Percentiles rank a stretch among this genome's conserved stretches.
Conservation (phyloP, 352 stramenopile species). For the Phytophthora palmivora region DNA sequence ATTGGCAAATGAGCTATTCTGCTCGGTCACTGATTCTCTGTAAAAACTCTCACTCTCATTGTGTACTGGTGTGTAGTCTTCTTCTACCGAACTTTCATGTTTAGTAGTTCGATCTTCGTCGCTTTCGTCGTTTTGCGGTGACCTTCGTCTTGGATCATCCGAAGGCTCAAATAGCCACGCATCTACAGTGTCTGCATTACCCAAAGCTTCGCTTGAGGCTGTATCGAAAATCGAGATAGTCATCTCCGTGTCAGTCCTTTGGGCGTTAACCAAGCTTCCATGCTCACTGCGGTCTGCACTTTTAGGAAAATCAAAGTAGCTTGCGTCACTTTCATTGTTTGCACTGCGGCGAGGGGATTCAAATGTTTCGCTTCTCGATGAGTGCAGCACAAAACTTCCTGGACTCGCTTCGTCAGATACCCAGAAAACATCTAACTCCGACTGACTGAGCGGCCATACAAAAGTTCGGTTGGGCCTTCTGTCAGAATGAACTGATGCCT, state of each 20-base stretch:
- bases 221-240: conserved; percentile 36
- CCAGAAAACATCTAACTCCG: conserved; percentile 29
- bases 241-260: conserved; percentile 39
- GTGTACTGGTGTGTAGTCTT: conserved; percentile 2
- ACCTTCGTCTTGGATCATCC: conserved; percentile 10
- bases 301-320: conserved; percentile 15
- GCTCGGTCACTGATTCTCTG: conserved; percentile 8
- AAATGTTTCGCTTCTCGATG: conserved; percentile 8
- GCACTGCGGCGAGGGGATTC: conserved; percentile 26
- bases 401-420: conserved; percentile 21
- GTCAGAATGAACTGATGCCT: conserved; percentile 12
- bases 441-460: conserved; percentile 30
- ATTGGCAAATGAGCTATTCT: conserved; percentile 12
- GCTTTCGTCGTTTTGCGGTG: conserved; percentile 11
- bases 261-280: conserved; percentile 22
- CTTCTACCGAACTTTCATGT: conserved; percentile 16
- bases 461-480: conserved; percentile 20
- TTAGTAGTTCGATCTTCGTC: conserved; percentile 23
- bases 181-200: conserved; percentile 28
- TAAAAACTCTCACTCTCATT: not conserved
- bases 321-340: conserved; percentile 28
- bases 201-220: conserved; percentile 27
- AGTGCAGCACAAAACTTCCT: conserved; percentile 10
- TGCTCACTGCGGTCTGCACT: conserved; percentile 20
- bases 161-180: conserved; percentile 40